Evolutionary conservation across 768 basidiomycete species (phyloP).

Genomic region (Phaeotremella fagi): DNA sequence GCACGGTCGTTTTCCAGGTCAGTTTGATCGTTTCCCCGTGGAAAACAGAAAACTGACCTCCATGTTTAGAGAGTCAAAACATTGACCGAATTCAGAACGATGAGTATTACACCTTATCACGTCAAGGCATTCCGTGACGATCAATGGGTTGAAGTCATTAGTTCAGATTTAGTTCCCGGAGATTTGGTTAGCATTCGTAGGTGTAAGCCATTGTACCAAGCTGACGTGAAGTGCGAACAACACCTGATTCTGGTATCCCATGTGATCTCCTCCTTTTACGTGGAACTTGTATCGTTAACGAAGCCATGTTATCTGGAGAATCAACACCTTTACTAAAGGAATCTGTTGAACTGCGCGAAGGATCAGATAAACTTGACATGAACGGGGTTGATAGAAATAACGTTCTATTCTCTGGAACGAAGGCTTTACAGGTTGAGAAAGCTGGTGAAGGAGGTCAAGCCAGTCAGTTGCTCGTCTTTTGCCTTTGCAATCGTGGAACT

Average conservation of each 20-base stretch:
- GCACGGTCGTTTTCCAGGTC: conserved; percentile 98
- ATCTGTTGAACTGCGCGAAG: conserved; percentile 78
- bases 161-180: conserved; percentile 83
- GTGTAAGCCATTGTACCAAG: conserved; percentile 41
- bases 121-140: conserved; percentile 74
- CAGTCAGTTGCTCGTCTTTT: conserved; percentile 50
- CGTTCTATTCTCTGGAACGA: conserved; percentile 93
- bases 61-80: conserved; percentile 74
- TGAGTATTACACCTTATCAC: conserved; percentile 86
- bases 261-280: conserved; percentile 88
- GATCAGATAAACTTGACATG: conserved; percentile 69
- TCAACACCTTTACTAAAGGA: conserved; percentile 96
- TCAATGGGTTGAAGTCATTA: conserved; percentile 72
- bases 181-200: conserved; percentile 77
- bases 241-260: conserved; percentile 78
- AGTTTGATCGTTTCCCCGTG: conserved; percentile 32
- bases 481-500: no score
- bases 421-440: conserved; percentile 76
- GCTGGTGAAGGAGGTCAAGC: conserved; percentile 48
- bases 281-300: conserved; percentile 94
- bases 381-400: conserved; percentile 81
- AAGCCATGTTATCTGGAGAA: conserved; percentile 98
- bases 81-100: conserved; percentile 90
- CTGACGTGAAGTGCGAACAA: conserved; percentile 48
- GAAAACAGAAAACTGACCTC: no score